A percentile compares a stretch with the other conserved stretches of the same genome.
These are phyloP conservation scores for Globisporangium abappressorium DNA, from an alignment of 352 stramenopile species.

Conservation along the genomic window DNA sequence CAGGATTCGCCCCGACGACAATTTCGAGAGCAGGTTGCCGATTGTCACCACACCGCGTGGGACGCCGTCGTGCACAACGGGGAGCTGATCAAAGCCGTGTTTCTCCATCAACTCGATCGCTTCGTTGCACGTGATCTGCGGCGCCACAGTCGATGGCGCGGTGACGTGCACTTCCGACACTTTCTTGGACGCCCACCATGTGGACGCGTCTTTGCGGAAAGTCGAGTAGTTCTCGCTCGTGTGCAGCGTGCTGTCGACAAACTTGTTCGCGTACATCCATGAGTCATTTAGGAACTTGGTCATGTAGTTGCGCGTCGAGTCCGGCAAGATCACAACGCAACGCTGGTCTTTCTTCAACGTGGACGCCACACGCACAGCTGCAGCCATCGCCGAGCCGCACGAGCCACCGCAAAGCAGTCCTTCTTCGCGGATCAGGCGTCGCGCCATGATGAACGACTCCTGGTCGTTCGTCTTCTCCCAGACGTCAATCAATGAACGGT, in stretches of 20 bases:
- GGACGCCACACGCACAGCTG: conserved; percentile 85
- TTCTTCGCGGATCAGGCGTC: conserved; percentile 93
- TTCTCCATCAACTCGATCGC: conserved; percentile 93
- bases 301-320: conserved; percentile 98
- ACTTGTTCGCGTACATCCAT: conserved; percentile 91
- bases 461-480: conserved; percentile 95
- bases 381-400: conserved; percentile 87
- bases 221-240: conserved; percentile 33
- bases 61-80: conserved; percentile 76
- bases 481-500: conserved; percentile 90
- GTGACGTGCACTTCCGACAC: conserved; percentile 87
- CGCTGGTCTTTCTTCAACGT: conserved; percentile 85
- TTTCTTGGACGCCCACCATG: conserved; percentile 94
- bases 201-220: conserved; percentile 27
- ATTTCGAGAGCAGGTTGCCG: conserved; percentile 92
- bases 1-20: conserved; percentile 88
- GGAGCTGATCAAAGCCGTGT: conserved; percentile 86
- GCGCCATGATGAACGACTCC: conserved; percentile 92
- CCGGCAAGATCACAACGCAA: conserved; percentile 94
- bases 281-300: conserved; percentile 96
- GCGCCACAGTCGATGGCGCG: conserved; percentile 91
- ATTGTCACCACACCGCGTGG: conserved; percentile 91
- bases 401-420: conserved; percentile 94
- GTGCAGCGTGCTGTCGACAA: conserved; percentile 64
- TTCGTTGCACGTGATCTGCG: conserved; percentile 90